Conservation (phyloP, 163 green algal species). For the Scenedesmus sp. region DNA sequence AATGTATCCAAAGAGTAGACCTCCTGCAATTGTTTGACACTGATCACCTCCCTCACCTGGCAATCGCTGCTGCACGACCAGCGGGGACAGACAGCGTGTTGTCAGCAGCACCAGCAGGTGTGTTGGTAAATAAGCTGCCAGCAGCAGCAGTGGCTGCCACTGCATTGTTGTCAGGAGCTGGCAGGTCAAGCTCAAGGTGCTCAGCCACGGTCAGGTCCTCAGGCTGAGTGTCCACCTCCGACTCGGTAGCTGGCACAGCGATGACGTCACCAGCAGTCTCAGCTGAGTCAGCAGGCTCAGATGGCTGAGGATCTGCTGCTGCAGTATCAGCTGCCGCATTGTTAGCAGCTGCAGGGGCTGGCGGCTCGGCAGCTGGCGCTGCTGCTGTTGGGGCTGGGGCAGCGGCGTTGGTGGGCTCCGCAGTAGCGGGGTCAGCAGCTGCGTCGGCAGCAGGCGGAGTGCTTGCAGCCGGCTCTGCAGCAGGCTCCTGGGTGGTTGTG, state of each 20-base stretch:
- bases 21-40: too few relatives aligned
- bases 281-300: neutral
- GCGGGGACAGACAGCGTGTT: neutral
- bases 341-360: neutral
- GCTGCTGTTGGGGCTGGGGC: neutral
- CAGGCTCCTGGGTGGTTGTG: neutral
- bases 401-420: neutral
- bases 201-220: neutral
- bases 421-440: neutral
- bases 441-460: neutral
- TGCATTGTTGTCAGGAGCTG: neutral
- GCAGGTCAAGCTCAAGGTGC: neutral
- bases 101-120: neutral
- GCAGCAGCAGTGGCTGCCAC: neutral
- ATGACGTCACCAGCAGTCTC: conserved; percentile 17
- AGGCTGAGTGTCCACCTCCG: neutral
- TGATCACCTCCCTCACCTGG: neutral
- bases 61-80: neutral
- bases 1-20: too few relatives aligned
- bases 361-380: neutral
- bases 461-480: too few relatives aligned
- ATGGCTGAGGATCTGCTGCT: neutral
- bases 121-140: neutral
- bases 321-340: neutral
- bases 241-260: neutral